A percentile compares a stretch with the other conserved stretches of the same genome.
Conservation (phyloP, 148 eudicot species). For the Euryodendron excelsum region DNA sequence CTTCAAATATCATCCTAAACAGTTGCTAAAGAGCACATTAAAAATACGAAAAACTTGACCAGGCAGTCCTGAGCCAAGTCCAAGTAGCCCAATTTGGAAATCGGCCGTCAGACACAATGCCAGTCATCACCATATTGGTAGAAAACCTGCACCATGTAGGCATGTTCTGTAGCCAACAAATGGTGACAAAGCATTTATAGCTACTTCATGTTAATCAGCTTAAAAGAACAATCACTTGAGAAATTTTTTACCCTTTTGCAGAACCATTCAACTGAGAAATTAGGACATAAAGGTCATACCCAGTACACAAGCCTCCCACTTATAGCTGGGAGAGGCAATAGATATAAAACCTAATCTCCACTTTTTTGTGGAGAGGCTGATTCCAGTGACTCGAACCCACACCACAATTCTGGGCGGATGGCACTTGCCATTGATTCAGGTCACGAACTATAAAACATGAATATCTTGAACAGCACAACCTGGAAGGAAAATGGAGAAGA, state of each 20-base stretch:
- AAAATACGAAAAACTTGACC: background rate
- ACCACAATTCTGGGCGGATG: too few species aligned
- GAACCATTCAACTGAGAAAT: background rate
- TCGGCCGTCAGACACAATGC: background rate
- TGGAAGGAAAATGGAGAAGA: conserved; percentile 1
- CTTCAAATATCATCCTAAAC: background rate
- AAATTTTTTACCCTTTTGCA: background rate
- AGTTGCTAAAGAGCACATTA: background rate
- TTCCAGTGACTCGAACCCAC: too few species aligned
- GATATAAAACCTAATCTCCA: too few species aligned
- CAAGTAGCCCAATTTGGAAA: background rate
- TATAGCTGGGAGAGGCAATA: too few species aligned
- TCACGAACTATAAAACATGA: background rate
- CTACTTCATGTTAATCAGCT: background rate
- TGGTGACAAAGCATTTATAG: conserved; percentile 2
- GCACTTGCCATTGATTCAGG: too few species aligned
- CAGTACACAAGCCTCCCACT: too few species aligned
- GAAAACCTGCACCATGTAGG: background rate
- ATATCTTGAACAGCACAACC: background rate
- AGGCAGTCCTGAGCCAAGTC: background rate
- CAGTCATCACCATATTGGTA: background rate
- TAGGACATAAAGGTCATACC: too few species aligned
- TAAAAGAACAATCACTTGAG: background rate
- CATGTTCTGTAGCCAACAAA: background rate
- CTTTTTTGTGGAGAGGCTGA: too few species aligned